Evolutionary conservation across 2,329 filamentous ascomycete genomes (phyloP).

Genomic region (Epichloe gansuensis): DNA sequence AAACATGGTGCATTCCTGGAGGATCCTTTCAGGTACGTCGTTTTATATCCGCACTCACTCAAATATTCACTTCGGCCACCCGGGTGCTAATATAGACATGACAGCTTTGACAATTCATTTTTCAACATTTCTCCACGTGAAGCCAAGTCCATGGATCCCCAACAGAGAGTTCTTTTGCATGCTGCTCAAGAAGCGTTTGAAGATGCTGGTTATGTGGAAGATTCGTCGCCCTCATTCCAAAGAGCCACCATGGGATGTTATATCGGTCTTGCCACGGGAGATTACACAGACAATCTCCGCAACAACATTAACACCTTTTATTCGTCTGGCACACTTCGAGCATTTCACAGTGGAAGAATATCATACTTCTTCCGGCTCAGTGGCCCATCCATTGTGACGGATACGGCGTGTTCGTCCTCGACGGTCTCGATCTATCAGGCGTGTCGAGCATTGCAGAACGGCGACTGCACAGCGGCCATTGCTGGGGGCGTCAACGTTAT

Average conservation of each 20-base stretch:
- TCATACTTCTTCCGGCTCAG: background rate
- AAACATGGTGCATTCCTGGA: constrained; percentile 27
- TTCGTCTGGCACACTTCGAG: background rate
- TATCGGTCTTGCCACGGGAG: background rate
- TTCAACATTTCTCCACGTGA: constrained; percentile 62
- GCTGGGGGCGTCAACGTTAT: constrained; percentile 52
- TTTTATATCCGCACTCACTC: too few species aligned
- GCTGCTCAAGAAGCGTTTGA: background rate
- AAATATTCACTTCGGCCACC: too few species aligned
- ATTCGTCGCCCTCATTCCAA: background rate
- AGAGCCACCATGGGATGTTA: background rate
- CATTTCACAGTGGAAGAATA: background rate
- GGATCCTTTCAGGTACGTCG: constrained; percentile 40
- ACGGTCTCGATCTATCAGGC: background rate
- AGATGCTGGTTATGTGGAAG: background rate
- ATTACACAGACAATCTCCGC: background rate
- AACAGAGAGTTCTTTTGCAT: background rate
- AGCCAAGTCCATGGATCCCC: constrained; percentile 44
- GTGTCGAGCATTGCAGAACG: background rate
- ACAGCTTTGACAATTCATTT: constrained; percentile 44
- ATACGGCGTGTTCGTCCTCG: background rate
- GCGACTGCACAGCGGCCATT: constrained; percentile 51
- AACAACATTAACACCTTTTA: background rate
- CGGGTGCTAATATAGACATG: too few species aligned
- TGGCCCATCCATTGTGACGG: background rate